phyloP scores from a whole-genome alignment of 805 yeast genomes.

The Candida sithepensis region DNA sequence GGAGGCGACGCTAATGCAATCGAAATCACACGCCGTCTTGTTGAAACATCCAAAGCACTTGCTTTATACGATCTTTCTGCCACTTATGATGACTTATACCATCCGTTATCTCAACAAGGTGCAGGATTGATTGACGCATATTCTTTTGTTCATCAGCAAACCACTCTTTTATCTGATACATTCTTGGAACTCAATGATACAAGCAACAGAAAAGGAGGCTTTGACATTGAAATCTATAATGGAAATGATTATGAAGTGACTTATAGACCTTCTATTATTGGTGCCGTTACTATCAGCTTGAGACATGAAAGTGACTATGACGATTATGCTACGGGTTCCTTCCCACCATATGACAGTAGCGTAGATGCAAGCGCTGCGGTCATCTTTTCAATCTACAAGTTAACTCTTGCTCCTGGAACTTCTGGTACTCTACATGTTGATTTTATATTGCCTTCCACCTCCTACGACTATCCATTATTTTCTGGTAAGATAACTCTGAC shows the following conservation, averaged over 20 bases:
- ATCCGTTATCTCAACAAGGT: background rate
- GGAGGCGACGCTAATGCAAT: constrained; percentile 3
- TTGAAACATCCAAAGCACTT: background rate
- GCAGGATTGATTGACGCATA: background rate
- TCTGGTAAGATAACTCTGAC: constrained; percentile 10
- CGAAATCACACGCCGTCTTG: constrained; percentile 3
- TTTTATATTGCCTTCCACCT: constrained; percentile 3
- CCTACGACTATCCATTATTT: constrained; percentile 6
- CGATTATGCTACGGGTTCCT: background rate
- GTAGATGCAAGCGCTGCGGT: constrained; percentile 6
- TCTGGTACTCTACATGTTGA: constrained; percentile 5
- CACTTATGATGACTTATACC: background rate
- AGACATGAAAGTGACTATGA: background rate
- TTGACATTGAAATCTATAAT: background rate
- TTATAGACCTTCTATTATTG: background rate
- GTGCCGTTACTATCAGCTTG: background rate
- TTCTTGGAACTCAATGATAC: background rate
- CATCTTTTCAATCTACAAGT: constrained; percentile 1
- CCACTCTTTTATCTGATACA: background rate
- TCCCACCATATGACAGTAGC: background rate
- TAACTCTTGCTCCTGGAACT: constrained; percentile 8
- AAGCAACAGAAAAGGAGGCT: background rate
- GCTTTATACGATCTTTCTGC: background rate
- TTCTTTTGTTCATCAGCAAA: background rate
- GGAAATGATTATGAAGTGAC: background rate